A percentile compares a stretch with the other conserved stretches of the same genome.
Conservation (phyloP, 768 basidiomycete species). For the Mycena rosella region DNA sequence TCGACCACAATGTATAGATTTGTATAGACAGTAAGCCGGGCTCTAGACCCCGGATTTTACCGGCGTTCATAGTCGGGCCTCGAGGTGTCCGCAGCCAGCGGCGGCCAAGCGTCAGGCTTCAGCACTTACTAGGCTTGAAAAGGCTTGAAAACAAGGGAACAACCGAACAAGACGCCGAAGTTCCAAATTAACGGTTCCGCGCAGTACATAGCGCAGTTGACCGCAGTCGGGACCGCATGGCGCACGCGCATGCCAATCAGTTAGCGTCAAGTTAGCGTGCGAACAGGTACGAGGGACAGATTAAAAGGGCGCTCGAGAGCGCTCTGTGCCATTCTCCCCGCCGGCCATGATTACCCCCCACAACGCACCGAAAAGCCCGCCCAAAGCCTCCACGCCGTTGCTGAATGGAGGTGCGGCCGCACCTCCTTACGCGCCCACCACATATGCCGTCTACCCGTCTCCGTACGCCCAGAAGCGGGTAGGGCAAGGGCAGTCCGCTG, state of each 20-base stretch:
- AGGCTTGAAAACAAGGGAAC: no score
- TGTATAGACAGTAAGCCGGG: no score
- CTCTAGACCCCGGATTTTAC: no score
- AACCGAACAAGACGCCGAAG: no score
- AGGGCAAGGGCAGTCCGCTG: constrained; percentile 25
- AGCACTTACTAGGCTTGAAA: no score
- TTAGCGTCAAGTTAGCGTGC: no score
- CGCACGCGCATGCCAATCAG: constrained; percentile 15
- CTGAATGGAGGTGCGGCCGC: constrained; percentile 18
- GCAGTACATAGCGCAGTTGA: constrained; percentile 23
- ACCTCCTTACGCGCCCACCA: background rate
- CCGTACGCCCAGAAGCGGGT: background rate
- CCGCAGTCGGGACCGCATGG: constrained; percentile 28
- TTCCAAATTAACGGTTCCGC: no score
- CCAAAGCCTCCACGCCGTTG: constrained; percentile 30
- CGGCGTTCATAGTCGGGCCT: no score
- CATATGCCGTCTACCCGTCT: constrained; percentile 24
- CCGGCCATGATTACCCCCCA: constrained; percentile 34
- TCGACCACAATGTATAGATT: no score
- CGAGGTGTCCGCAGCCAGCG: no score
- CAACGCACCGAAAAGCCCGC: constrained; percentile 11
- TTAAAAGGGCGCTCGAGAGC: constrained; percentile 24
- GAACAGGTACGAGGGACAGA: no score
- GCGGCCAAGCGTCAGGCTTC: no score
- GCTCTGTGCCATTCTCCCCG: background rate